Conservation (phyloP, 768 basidiomycete genomes). For the Botryobasidium botryosum region DNA sequence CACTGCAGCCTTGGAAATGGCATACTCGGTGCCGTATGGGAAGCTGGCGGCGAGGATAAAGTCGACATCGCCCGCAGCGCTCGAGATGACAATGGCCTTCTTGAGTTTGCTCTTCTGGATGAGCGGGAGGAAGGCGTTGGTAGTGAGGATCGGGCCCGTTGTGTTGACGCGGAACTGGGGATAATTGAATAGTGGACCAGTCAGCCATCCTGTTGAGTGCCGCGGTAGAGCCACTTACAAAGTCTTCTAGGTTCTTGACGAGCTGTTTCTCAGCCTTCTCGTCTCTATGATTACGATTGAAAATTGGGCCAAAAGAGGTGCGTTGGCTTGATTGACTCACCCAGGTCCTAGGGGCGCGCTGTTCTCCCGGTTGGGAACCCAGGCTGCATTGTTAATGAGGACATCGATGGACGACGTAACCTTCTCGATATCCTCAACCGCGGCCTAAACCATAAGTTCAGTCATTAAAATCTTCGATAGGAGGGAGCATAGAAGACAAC, state of each 20-base stretch:
- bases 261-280: constrained; percentile 3
- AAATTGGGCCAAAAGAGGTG: no score
- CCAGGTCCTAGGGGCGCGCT: no score
- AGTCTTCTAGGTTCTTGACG: constrained; percentile 11
- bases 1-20: constrained; percentile 6
- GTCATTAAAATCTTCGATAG: not conserved
- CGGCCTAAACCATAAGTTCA: constrained; percentile 2
- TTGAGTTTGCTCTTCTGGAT: constrained; percentile 8
- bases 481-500: not conserved
- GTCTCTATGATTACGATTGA: not conserved
- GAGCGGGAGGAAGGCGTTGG: constrained; percentile 13
- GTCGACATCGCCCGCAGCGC: constrained; percentile 3
- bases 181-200: not conserved
- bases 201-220: no score
- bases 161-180: constrained; percentile 12
- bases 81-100: constrained; percentile 8
- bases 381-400: constrained; percentile 8
- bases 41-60: no score
- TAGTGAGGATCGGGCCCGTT: constrained; percentile 11
- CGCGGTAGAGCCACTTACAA: not conserved
- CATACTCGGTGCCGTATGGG: constrained; percentile 7
- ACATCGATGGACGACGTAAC: constrained; percentile 10
- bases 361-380: no score
- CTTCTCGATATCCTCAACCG: constrained; percentile 4
- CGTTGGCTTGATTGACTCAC: no score